Base-by-base conservation (phyloP, 2,329 filamentous ascomycete genomes). In the Colletotrichum scovillei region DNA sequence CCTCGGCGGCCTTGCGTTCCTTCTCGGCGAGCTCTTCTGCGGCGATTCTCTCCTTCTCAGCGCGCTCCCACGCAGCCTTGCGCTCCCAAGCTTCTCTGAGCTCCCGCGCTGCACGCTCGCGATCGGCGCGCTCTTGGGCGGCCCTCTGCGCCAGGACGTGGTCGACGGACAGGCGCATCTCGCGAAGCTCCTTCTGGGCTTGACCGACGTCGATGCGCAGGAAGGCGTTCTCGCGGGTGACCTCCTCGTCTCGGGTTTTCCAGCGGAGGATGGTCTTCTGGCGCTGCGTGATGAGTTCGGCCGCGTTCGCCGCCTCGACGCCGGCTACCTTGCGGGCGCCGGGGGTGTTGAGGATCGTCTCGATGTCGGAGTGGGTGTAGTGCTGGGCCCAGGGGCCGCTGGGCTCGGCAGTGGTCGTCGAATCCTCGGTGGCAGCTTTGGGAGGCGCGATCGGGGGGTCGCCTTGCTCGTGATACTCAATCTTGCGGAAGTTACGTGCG, bases 281-380 rank as follows among this genome's bases (percentile, higher is more conserved):
- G 12, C 78, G 76, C 12, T 75, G 65, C 16, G 59, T 65, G 32
- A 81, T 69, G 26, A 75, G 74, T 9, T 52, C 30, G 55, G 75
- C 55, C n/a, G 75, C 76, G 14, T 75, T 42, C 9, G 63, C 3
- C 4, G 75, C 53, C 1, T 76, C 67, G 22, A 80, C 68, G 24
- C 78, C 76, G n/a, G 74, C 71, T 3, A 81, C 69, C 0, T 52
- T 32, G 8, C 77, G 79, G 3, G 76, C 74, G 5, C 74, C 69
- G 2, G 75, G 69, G 2, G 74, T 67, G 3, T 75, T 30, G 5
- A 81, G 75, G 1, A 78, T 78, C 9, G 66, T 69, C 5, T 67
- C 30, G 11, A 80, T 63, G 24, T 79, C 76, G 42, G 65, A 26
- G 0, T 69, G 59, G 52, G 67, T 75, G 65, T 72, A 49, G 42